Conservation (phyloP, 805 yeast species). For the Metschnikowia drakensbergensis region DNA sequence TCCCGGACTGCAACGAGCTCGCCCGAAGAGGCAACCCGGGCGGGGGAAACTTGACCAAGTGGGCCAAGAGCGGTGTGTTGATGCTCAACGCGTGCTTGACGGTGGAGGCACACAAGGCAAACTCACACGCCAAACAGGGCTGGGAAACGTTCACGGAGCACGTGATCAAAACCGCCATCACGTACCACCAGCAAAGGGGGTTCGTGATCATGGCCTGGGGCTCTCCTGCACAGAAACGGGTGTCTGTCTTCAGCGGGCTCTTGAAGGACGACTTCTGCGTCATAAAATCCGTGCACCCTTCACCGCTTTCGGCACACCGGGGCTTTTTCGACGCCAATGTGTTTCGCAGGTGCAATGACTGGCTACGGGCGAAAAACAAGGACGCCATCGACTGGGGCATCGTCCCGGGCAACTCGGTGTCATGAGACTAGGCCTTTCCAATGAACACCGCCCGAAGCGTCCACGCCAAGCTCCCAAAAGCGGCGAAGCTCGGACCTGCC, state of each 20-base stretch:
- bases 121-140: constrained; percentile 84
- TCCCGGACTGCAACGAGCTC: constrained; percentile 42
- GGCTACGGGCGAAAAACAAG: constrained; percentile 50
- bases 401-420: constrained; percentile 22
- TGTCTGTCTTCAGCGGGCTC: constrained; percentile 33
- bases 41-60: constrained; percentile 66
- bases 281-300: constrained; percentile 83
- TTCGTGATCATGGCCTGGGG: constrained; percentile 83
- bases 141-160: constrained; percentile 89
- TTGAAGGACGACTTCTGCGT: constrained; percentile 43
- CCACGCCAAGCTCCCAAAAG: too few species aligned
- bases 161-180: constrained; percentile 52
- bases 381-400: constrained; percentile 65
- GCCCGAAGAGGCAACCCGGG: constrained; percentile 30
- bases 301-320: constrained; percentile 86
- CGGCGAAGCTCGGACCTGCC: too few species aligned
- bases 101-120: constrained; percentile 89
- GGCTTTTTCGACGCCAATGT: constrained; percentile 78
- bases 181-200: constrained; percentile 46
- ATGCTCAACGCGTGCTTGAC: constrained; percentile 85
- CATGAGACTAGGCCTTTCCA: neutral
- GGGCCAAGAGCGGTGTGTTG: constrained; percentile 88
- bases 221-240: constrained; percentile 62
- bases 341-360: constrained; percentile 70
- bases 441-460: too few species aligned